These are phyloP conservation scores for Suaeda aralocaspica DNA, from an alignment of 148 eudicot genomes.

Conservation along the genomic window DNA sequence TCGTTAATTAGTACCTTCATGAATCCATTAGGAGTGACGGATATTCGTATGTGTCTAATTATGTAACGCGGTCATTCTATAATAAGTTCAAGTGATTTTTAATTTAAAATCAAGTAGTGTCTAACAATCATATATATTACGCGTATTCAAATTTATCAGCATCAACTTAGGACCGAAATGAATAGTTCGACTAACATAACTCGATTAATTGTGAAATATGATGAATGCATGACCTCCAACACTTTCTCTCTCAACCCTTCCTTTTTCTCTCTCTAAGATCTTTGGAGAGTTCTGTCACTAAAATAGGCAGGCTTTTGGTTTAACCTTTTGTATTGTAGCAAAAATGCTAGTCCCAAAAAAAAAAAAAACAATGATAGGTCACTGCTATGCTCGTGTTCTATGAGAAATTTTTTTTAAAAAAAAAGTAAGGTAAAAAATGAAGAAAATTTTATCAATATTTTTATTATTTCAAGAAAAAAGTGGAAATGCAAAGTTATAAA, in stretches of 20 bases:
- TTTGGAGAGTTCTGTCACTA: slow-evolving; percentile 16
- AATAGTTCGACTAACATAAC: too few relatives aligned
- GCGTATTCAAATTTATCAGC: too few relatives aligned
- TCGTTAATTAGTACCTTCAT: too few relatives aligned
- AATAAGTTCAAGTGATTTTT: too few relatives aligned
- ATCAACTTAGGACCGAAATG: too few relatives aligned
- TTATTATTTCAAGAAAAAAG: neutral
- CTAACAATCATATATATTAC: too few relatives aligned
- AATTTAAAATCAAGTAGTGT: too few relatives aligned
- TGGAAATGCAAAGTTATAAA: slow-evolving; percentile 1
- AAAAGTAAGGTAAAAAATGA: slow-evolving; percentile 11
- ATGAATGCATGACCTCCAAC: slow-evolving; percentile 22
- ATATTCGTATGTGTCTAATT: too few relatives aligned
- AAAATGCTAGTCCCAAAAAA: slow-evolving; percentile 24
- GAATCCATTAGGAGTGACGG: too few relatives aligned
- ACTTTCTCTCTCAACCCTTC: neutral
- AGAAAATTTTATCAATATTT: neutral
- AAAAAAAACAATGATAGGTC: slow-evolving; percentile 48
- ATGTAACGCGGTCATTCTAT: too few relatives aligned
- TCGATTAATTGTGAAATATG: too few relatives aligned
- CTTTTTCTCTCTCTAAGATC: slow-evolving; percentile 3
- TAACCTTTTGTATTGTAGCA: slow-evolving; percentile 29
- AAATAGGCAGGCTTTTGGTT: slow-evolving; percentile 29
- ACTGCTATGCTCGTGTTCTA: slow-evolving; percentile 27
- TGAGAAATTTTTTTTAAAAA: neutral